These are phyloP conservation scores for Tillandsia fasciculata DNA, from an alignment of 176 grass and related monocot species.

Conservation along the genomic window DNA sequence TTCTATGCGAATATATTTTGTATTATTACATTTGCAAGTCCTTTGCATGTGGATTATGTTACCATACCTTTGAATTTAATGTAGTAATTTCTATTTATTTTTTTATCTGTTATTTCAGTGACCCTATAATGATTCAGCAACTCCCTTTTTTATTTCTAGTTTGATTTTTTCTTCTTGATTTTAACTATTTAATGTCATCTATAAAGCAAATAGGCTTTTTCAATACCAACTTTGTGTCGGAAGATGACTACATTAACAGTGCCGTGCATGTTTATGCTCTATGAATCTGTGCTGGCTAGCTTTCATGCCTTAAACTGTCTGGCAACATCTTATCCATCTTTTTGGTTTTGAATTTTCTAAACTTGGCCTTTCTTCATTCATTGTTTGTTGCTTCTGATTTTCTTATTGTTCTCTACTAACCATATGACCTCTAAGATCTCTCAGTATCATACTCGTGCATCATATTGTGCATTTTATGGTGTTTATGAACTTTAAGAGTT, in stretches of 20 bases:
- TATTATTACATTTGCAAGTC: too few relatives aligned
- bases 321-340: background rate
- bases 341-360: background rate
- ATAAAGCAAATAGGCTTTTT: constrained; percentile 84
- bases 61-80: too few relatives aligned
- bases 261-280: constrained; percentile 10
- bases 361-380: background rate
- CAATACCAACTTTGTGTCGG: constrained; percentile 85
- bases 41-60: too few relatives aligned
- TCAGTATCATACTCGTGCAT: background rate
- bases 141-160: background rate
- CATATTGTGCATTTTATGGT: background rate
- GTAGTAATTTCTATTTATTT: too few relatives aligned
- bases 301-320: constrained; percentile 20
- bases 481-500: background rate
- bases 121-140: too few relatives aligned
- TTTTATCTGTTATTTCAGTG: too few relatives aligned
- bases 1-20: background rate
- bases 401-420: background rate
- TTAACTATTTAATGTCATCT: constrained; percentile 38
- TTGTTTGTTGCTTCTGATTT: background rate
- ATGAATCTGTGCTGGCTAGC: constrained; percentile 15
- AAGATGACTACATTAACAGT: constrained; percentile 61
- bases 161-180: background rate
- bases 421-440: background rate